These are phyloP conservation scores for Hyaloraphidium curvatum DNA, from an alignment of 192 early-diverging fungal genomes.

Conservation along the genomic window DNA sequence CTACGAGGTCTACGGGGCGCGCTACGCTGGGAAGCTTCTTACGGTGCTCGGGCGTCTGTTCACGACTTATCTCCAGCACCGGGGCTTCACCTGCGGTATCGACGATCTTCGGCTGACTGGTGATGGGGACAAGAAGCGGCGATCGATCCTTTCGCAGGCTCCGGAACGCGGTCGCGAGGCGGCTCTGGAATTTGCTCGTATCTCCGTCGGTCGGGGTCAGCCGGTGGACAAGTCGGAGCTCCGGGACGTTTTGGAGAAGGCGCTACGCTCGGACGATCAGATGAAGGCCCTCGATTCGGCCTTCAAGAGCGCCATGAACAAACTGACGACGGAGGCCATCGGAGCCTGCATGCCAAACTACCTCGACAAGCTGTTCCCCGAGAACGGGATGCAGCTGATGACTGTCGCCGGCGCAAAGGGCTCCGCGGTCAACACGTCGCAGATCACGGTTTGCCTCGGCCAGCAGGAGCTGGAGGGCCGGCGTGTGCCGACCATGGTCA, in stretches of 20 bases:
- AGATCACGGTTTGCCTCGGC: constrained; percentile 92
- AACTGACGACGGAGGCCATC: constrained; percentile 58
- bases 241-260: constrained; percentile 59
- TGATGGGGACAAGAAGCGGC: constrained; percentile 39
- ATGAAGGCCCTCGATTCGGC: constrained; percentile 74
- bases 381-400: constrained; percentile 99
- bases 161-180: constrained; percentile 15
- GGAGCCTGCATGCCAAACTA: constrained; percentile 47
- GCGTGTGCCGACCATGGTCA: constrained; percentile 94
- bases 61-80: constrained; percentile 66
- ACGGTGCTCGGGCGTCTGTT: constrained; percentile 81
- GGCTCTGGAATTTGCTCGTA: constrained; percentile 50
- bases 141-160: too few species aligned
- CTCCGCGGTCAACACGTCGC: constrained; percentile 79
- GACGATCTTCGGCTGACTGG: constrained; percentile 81
- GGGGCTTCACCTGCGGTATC: constrained; percentile 94
- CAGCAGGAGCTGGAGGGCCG: constrained; percentile 97
- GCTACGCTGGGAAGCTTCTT: constrained; percentile 73
- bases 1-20: constrained; percentile 84
- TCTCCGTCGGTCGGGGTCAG: constrained; percentile 25
- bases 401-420: constrained; percentile 97
- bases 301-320: constrained; percentile 67
- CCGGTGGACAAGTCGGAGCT: constrained; percentile 30
- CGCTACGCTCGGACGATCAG: constrained; percentile 63
- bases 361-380: constrained; percentile 56